Evolutionary conservation across 2,329 filamentous ascomycete genomes (phyloP).

Genomic region (Aspergillus sp.): DNA sequence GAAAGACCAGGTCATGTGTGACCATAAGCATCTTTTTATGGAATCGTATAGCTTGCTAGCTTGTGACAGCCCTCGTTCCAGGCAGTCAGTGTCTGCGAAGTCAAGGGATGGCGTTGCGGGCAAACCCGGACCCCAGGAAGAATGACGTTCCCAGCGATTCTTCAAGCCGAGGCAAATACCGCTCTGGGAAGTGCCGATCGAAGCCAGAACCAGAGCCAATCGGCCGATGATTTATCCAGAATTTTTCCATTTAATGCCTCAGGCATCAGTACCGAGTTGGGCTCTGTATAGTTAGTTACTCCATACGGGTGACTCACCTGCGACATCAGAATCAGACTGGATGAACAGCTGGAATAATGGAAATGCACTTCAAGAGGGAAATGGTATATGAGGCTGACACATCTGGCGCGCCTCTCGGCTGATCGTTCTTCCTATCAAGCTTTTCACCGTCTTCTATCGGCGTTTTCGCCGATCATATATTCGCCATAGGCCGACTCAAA

Average conservation of each 20-base stretch:
- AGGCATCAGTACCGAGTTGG: not conserved
- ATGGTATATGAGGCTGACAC: not conserved
- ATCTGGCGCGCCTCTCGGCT: not conserved
- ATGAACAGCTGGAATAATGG: not conserved
- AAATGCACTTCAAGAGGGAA: not conserved
- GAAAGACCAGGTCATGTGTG: not conserved
- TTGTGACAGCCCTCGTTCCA: constrained; percentile 5
- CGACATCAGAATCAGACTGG: not conserved
- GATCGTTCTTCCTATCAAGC: constrained; percentile 16
- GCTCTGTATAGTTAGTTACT: not conserved
- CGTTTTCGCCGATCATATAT: constrained; percentile 11
- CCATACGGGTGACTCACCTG: not conserved
- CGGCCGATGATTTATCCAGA: constrained; percentile 27
- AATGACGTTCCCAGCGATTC: constrained; percentile 12
- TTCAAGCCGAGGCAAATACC: constrained; percentile 19
- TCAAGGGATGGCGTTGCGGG: constrained; percentile 7
- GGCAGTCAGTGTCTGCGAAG: not conserved
- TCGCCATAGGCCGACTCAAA: not conserved
- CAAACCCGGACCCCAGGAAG: constrained; percentile 19
- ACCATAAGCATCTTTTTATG: not conserved
- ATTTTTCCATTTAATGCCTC: constrained; percentile 15
- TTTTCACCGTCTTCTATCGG: constrained; percentile 8
- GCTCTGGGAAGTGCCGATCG: constrained; percentile 13
- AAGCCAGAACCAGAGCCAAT: not conserved
- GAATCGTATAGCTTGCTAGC: not conserved